Evolutionary conservation across 2,329 filamentous ascomycete genomes (phyloP).

Genomic region (Didymosphaeria variabile): DNA sequence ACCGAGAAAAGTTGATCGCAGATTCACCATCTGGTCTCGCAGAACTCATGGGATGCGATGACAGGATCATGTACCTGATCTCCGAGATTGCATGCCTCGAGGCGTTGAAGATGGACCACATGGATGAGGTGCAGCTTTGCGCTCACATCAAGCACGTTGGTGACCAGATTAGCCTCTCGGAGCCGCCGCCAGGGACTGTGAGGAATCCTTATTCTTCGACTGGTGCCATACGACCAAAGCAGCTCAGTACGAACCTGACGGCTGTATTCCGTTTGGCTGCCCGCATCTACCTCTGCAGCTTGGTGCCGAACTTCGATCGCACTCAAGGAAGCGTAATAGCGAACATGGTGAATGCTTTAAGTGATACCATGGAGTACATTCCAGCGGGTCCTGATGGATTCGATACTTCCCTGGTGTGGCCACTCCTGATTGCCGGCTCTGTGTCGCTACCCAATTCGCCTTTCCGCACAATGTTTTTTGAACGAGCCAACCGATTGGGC

Average conservation of each 20-base stretch:
- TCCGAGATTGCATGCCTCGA: conserved; percentile 97
- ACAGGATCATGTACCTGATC: conserved; percentile 96
- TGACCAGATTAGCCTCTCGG: conserved; percentile 83
- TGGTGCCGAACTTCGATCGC: conserved; percentile 87
- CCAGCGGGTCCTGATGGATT: conserved; percentile 83
- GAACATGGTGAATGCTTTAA: conserved; percentile 80
- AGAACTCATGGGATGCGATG: conserved; percentile 97
- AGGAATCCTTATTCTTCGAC: conserved; percentile 66
- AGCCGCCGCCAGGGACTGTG: conserved; percentile 62
- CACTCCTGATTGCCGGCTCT: conserved; percentile 85
- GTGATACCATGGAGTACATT: conserved; percentile 79
- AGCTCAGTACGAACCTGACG: conserved; percentile 88
- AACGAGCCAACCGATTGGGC: conserved; percentile 77
- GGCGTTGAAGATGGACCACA: conserved; percentile 78
- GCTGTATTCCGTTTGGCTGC: conserved; percentile 90
- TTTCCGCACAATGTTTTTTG: conserved; percentile 81
- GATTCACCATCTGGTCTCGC: conserved; percentile 75
- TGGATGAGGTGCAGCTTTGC: conserved; percentile 87
- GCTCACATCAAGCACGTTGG: conserved; percentile 89
- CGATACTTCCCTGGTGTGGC: conserved; percentile 92
- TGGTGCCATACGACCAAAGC: conserved; percentile 80
- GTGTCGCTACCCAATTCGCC: conserved; percentile 75
- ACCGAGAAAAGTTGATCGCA: conserved; percentile 87
- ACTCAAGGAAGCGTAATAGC: conserved; percentile 73
- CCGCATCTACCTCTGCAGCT: conserved; percentile 94